Conservation (phyloP, 2,329 filamentous ascomycete genomes). For the Exophiala sp. region DNA sequence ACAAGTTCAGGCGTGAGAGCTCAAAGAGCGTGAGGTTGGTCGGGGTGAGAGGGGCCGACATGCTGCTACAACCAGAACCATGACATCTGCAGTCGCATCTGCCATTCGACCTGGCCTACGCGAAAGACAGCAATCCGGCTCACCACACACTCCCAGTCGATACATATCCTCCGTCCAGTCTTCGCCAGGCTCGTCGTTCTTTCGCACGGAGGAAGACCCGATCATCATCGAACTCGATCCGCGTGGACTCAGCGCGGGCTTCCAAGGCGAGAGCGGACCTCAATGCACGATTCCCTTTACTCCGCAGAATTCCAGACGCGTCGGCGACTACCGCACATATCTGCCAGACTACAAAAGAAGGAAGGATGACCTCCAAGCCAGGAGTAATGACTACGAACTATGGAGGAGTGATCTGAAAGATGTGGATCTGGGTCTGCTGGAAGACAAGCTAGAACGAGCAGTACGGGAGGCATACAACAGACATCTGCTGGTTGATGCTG, state of each 20-base stretch:
- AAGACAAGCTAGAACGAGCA: slow-evolving; percentile 81
- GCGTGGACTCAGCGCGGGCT: slow-evolving; percentile 74
- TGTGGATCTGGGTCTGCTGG: slow-evolving; percentile 72
- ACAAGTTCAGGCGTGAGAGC: too few species aligned
- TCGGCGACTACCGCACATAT: slow-evolving; percentile 78
- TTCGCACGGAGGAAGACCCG: slow-evolving; percentile 73
- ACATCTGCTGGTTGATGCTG: slow-evolving; percentile 59
- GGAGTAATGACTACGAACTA: slow-evolving; percentile 59
- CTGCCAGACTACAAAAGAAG: slow-evolving; percentile 50
- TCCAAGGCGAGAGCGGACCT: slow-evolving; percentile 76
- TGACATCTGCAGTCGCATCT: slow-evolving; percentile 23
- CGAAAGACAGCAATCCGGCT: slow-evolving; percentile 22
- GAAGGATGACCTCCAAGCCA: slow-evolving; percentile 39
- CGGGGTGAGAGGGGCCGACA: neutral
- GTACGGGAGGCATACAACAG: slow-evolving; percentile 79
- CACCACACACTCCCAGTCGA: slow-evolving; percentile 59
- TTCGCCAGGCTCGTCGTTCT: slow-evolving; percentile 54
- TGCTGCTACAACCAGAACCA: neutral
- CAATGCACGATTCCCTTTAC: slow-evolving; percentile 69
- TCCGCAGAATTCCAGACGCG: slow-evolving; percentile 70
- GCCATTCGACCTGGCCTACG: slow-evolving; percentile 24
- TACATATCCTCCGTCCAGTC: slow-evolving; percentile 55
- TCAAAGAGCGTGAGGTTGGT: neutral
- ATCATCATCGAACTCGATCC: slow-evolving; percentile 80
- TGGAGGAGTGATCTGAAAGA: slow-evolving; percentile 73